phyloP scores from a whole-genome alignment of 768 basidiomycete species.

The Chalciporus chontae region DNA sequence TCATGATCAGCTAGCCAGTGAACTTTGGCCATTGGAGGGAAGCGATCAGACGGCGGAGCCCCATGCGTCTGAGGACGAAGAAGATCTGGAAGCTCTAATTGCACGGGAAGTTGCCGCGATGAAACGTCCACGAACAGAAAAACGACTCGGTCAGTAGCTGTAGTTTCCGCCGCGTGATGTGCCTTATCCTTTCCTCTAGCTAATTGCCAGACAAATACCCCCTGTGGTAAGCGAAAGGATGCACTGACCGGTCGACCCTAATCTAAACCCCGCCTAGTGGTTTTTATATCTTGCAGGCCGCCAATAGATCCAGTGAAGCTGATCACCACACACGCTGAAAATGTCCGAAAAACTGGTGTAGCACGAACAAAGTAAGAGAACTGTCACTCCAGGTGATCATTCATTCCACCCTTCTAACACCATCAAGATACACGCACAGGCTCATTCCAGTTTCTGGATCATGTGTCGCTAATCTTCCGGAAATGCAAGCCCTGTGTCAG shows the following conservation, averaged over 20 bases:
- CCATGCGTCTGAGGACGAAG: conserved; percentile 34
- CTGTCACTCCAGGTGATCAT: neutral
- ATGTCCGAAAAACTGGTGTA: conserved; percentile 58
- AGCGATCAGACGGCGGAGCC: conserved; percentile 22
- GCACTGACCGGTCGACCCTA: neutral
- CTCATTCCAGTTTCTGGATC: conserved; percentile 67
- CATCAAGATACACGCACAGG: conserved; percentile 60
- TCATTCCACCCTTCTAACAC: neutral
- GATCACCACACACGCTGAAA: conserved; percentile 58
- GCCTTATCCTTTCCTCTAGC: conserved; percentile 36
- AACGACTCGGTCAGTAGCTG: conserved; percentile 55
- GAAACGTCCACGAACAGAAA: conserved; percentile 60
- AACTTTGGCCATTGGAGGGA: conserved; percentile 60
- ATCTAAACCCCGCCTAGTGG: conserved; percentile 40
- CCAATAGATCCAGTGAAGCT: conserved; percentile 76
- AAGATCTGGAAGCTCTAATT: conserved; percentile 67
- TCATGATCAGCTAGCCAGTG: conserved; percentile 55
- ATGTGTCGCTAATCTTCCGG: conserved; percentile 64
- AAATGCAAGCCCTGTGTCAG: conserved; percentile 62
- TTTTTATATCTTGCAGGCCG: conserved; percentile 76
- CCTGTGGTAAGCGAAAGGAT: conserved; percentile 51
- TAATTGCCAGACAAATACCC: conserved; percentile 76
- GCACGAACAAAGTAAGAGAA: conserved; percentile 57
- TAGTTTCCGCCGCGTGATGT: neutral
- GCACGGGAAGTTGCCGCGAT: conserved; percentile 68